Evolutionary conservation across 176 grass and related monocot species (phyloP).

Genomic region (Poa annua): DNA sequence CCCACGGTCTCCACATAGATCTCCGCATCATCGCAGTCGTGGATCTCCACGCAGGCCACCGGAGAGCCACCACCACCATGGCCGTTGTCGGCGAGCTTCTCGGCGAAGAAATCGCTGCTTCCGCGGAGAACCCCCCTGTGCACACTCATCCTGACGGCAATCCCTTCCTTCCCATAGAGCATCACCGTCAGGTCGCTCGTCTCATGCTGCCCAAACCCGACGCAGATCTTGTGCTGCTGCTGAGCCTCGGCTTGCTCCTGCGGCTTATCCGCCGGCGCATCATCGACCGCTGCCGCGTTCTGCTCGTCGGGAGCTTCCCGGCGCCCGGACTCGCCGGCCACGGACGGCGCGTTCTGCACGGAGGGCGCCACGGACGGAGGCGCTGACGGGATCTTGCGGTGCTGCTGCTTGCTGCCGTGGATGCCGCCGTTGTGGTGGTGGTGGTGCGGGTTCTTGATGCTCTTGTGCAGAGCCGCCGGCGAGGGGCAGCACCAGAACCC

Average conservation of each 20-base stretch:
- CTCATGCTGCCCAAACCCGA: conserved; percentile 78
- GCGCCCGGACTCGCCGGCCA: conserved; percentile 29
- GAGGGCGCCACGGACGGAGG: conserved; percentile 48
- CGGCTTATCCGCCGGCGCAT: conserved; percentile 4
- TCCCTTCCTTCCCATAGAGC: conserved; percentile 71
- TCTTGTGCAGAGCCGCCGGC: conserved; percentile 82
- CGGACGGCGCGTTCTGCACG: conserved; percentile 40
- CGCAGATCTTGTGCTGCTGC: conserved; percentile 59
- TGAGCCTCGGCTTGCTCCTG: conserved; percentile 25
- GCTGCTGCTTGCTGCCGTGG: conserved; percentile 27
- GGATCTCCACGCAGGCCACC: conserved; percentile 49
- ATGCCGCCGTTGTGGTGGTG: background rate
- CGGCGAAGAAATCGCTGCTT: conserved; percentile 73
- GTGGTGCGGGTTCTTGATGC: conserved; percentile 75
- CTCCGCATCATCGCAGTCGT: conserved; percentile 65
- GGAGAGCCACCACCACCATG: background rate
- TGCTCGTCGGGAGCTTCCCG: conserved; percentile 24
- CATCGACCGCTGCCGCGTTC: background rate
- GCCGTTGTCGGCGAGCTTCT: conserved; percentile 40
- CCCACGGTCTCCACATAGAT: conserved; percentile 69
- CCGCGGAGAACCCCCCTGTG: conserved; percentile 63
- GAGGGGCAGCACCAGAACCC: conserved; percentile 97
- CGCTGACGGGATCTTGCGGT: conserved; percentile 34
- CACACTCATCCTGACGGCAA: conserved; percentile 74
- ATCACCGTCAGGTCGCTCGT: conserved; percentile 78